Evolutionary conservation across 2,329 filamentous ascomycete species (phyloP), one percentile per base, ranked within the genome.

Genomic region (Exophiala sideris): DNA sequence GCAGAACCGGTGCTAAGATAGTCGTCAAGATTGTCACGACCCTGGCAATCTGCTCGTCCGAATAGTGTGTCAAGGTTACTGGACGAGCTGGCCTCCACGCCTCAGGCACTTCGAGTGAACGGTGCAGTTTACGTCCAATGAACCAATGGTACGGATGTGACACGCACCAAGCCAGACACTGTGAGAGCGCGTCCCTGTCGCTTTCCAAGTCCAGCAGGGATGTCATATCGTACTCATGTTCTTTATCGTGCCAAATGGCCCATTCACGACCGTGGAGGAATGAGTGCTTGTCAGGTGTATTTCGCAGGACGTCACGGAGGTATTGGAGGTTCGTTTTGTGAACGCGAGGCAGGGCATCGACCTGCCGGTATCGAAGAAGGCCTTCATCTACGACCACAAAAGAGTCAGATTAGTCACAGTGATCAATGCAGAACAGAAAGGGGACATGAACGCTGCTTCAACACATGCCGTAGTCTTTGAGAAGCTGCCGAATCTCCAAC

Each of bases 1-100:
- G 67, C 0, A 70, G 52, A 1, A 68, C 8, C 3, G 65, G 67
- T 1, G 67, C 64, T 3, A 67, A 16, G 10, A 68, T 57, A 1
- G 64, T 67, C 6, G 58, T 57, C 14, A 69, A 5, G 10, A 62
- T 39, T 5, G 62, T 57, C 24, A 64, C 42, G 11, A 56, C 33
- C 1, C 34, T 14, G 24, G 45, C 44, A 20, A 54, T 47, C 16
- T 34, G 12, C 21, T 20, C 7, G 12, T 48, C 38, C 33, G 39
- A 38, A 24, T 54, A 54, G 9, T 38, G 32, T 14, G 7, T 20
- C 45, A 50, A 9, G 10, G 9, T 24, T 14, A 38, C 6, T 33
- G 51, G 32, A 16, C 10, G 21, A 10, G 16, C n/a, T 10, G 46
- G 46, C 21, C 16, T 20, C 51, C 51, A 54, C 3, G 49, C 40